Percentiles rank a stretch among this genome's conserved stretches.
Conservation (phyloP, 176 grass and related monocot species). For the Musa beccarii region DNA sequence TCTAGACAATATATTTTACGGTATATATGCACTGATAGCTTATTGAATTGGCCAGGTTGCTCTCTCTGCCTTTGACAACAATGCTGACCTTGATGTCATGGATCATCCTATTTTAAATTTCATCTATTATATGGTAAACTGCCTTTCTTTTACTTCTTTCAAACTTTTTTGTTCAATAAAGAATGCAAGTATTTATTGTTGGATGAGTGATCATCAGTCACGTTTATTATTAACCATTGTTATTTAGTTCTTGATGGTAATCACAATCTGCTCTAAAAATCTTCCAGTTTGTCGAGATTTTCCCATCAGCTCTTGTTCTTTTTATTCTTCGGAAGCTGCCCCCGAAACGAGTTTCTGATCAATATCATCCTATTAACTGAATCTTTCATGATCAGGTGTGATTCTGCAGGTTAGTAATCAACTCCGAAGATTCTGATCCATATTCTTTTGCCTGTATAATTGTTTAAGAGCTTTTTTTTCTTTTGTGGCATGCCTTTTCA, state of each 20-base stretch:
- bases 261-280: neutral
- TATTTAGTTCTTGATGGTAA: slow-evolving; percentile 3
- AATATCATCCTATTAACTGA: slow-evolving; percentile 29
- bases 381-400: neutral
- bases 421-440: too few relatives aligned
- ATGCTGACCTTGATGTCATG: slow-evolving; percentile 69
- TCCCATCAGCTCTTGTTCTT: slow-evolving; percentile 66
- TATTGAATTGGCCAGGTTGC: slow-evolving; percentile 13
- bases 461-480: too few relatives aligned
- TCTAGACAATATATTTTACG: neutral
- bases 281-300: slow-evolving; percentile 60
- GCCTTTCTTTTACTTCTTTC: neutral
- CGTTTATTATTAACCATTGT: neutral
- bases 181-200: neutral
- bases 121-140: slow-evolving; percentile 62
- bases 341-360: slow-evolving; percentile 29
- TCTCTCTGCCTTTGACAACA: slow-evolving; percentile 47
- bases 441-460: neutral
- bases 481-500: too few relatives aligned
- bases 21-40: neutral
- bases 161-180: neutral
- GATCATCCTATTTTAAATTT: slow-evolving; percentile 76
- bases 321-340: slow-evolving; percentile 79
- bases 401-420: neutral
- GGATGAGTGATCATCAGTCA: neutral